These are phyloP conservation scores for Ganoderma sinense DNA, from an alignment of 1,284 basidiomycete genomes.

Conservation along the genomic window DNA sequence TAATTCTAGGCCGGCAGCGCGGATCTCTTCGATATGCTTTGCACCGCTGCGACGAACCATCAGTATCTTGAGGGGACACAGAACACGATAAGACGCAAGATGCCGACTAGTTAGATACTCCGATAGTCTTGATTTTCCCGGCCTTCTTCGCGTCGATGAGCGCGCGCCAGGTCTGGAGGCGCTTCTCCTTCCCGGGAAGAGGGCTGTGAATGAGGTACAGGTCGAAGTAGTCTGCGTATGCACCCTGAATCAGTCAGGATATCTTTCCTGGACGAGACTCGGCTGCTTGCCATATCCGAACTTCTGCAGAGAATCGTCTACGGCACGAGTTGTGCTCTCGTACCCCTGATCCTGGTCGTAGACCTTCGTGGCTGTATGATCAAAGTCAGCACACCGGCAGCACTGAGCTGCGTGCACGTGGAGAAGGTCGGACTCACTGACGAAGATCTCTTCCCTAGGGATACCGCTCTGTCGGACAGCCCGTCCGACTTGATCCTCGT, in stretches of 20 bases:
- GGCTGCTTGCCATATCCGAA: constrained; percentile 30
- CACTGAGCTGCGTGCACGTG: too few species aligned
- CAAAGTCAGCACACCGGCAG: background rate
- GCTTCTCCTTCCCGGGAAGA: constrained; percentile 48
- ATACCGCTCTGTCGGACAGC: constrained; percentile 63
- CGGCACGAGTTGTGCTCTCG: constrained; percentile 25
- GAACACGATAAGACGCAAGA: background rate
- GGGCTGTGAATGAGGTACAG: constrained; percentile 68
- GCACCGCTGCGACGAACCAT: constrained; percentile 54
- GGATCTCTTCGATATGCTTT: constrained; percentile 81
- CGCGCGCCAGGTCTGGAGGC: constrained; percentile 54
- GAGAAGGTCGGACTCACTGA: constrained; percentile 56
- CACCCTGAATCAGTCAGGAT: background rate
- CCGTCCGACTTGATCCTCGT: constrained; percentile 70
- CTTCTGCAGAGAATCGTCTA: constrained; percentile 30
- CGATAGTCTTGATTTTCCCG: constrained; percentile 62
- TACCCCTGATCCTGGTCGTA: constrained; percentile 31
- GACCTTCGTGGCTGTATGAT: constrained; percentile 30
- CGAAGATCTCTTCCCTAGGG: constrained; percentile 63
- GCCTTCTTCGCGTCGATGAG: constrained; percentile 52
- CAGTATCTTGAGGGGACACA: background rate
- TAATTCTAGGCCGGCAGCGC: constrained; percentile 60
- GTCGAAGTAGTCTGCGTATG: constrained; percentile 58
- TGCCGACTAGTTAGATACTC: constrained; percentile 68
- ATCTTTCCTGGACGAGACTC: background rate